These are phyloP conservation scores for Babesia bovis DNA, from an alignment of 169 alveolate genomes.

Conservation along the genomic window DNA sequence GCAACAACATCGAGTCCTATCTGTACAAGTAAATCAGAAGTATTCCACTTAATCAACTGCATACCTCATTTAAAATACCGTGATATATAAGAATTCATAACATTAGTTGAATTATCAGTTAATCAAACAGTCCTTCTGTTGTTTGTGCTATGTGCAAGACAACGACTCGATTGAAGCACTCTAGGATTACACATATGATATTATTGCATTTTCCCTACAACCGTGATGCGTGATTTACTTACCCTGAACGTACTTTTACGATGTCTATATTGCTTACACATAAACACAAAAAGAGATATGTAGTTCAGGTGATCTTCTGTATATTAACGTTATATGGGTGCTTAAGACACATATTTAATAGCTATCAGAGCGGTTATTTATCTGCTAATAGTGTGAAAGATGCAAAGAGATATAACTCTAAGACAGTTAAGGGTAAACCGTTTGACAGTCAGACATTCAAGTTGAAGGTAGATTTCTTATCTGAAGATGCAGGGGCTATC, in stretches of 20 bases:
- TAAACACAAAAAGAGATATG: not conserved
- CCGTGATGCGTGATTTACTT: not conserved
- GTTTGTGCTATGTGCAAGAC: no score
- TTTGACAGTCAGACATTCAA: constrained; percentile 47
- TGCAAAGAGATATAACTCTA: not conserved
- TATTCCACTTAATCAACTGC: no score
- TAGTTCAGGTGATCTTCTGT: constrained; percentile 1
- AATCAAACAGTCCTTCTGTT: no score
- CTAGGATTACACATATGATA: not conserved
- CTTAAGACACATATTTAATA: not conserved
- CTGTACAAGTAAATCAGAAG: no score
- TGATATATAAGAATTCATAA: not conserved
- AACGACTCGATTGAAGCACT: no score
- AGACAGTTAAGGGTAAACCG: constrained; percentile 49
- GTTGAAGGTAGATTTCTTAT: constrained; percentile 78
- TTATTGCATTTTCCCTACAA: no score
- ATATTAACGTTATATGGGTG: constrained; percentile 9
- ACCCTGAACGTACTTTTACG: not conserved
- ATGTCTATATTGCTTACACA: constrained; percentile 15
- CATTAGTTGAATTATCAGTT: no score
- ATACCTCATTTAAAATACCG: not conserved
- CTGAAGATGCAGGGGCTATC: constrained; percentile 83
- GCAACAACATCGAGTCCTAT: constrained; percentile 75
- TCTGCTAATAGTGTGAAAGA: not conserved
- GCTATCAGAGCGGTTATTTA: not conserved